These are phyloP conservation scores for Backusella morwellensis DNA, from an alignment of 192 early-diverging fungal genomes.

Conservation along the genomic window DNA sequence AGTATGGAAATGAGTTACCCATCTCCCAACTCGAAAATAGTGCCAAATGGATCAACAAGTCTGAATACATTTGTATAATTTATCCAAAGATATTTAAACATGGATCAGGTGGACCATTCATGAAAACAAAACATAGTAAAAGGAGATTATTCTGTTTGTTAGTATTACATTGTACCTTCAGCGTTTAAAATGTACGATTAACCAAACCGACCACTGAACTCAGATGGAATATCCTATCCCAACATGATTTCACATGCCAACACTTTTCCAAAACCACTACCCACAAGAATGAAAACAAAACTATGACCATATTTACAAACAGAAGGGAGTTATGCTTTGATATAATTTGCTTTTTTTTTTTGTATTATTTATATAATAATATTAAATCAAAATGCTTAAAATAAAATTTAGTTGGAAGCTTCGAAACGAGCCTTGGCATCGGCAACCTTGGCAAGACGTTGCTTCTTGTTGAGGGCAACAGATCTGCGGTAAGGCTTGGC, in stretches of 20 bases:
- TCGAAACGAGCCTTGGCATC: constrained; percentile 68
- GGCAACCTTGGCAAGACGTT: constrained; percentile 84
- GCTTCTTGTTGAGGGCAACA: constrained; percentile 80
- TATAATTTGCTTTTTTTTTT: not conserved
- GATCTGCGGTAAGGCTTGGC: constrained; percentile 57
- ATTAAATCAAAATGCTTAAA: not conserved
- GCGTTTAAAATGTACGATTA: not conserved
- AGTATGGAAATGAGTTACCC: not conserved
- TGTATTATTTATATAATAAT: not conserved
- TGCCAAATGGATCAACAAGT: not conserved
- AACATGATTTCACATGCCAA: not conserved
- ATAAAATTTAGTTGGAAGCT: not conserved
- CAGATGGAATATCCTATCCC: not conserved
- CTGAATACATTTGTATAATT: not conserved
- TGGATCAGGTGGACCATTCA: too few species aligned
- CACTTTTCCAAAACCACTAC: not conserved
- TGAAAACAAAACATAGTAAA: too few species aligned
- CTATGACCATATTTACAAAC: not conserved
- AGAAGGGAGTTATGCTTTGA: not conserved
- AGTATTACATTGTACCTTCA: not conserved
- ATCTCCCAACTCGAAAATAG: not conserved
- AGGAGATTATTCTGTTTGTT: not conserved
- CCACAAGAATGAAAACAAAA: not conserved
- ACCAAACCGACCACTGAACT: not conserved
- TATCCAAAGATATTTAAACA: too few species aligned